Evolutionary conservation across 169 alveolate genomes (phyloP).

Genomic region (Cryptosporidium canis): DNA sequence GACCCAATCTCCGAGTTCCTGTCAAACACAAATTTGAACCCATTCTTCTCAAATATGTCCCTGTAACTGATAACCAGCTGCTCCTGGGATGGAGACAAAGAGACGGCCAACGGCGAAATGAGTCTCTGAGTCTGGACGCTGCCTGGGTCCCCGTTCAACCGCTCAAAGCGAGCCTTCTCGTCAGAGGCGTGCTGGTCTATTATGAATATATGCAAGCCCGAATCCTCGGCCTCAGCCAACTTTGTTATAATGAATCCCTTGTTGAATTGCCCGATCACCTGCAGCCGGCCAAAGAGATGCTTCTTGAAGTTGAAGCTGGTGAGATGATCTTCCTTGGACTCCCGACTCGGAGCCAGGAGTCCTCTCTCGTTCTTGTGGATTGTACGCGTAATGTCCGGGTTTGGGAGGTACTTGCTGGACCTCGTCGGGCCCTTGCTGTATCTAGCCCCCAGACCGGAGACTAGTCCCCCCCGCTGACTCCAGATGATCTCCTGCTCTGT

Average conservation of each 20-base stretch:
- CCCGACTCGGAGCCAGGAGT: neutral
- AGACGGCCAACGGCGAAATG: constrained; percentile 88
- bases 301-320: constrained; percentile 80
- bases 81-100: constrained; percentile 86
- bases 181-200: constrained; percentile 99
- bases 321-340: neutral
- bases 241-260: constrained; percentile 94
- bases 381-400: neutral
- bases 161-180: constrained; percentile 93
- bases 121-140: constrained; percentile 87
- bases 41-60: constrained; percentile 85
- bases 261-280: constrained; percentile 92
- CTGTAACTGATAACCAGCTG: constrained; percentile 79
- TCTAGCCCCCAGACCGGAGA: neutral
- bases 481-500: constrained; percentile 18
- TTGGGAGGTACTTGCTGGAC: neutral
- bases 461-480: neutral
- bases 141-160: constrained; percentile 82
- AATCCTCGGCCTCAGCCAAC: constrained; percentile 42
- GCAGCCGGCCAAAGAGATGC: constrained; percentile 83
- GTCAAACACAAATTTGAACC: constrained; percentile 80
- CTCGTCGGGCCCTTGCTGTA: neutral
- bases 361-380: constrained; percentile 30
- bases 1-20: constrained; percentile 9
- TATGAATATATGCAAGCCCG: constrained; percentile 84